phyloP scores from a whole-genome alignment of 2,329 filamentous ascomycete genomes.

The Ceratocystis huliohia region DNA sequence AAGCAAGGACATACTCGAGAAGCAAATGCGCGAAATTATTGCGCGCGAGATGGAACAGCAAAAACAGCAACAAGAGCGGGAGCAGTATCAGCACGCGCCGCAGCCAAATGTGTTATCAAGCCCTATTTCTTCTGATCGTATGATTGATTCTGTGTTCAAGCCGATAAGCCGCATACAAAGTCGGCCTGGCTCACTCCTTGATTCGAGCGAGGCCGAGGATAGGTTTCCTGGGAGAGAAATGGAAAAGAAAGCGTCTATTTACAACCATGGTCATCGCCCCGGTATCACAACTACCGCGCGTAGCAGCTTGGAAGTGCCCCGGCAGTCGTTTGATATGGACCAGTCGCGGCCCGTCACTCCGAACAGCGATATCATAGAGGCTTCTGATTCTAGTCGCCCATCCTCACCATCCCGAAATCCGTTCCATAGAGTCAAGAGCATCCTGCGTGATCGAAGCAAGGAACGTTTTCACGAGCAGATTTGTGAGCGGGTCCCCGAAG shows the following conservation, averaged over 20 bases:
- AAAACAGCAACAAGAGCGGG: constrained; percentile 9
- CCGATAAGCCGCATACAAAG: constrained; percentile 27
- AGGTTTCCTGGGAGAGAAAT: constrained; percentile 27
- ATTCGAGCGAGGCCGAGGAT: constrained; percentile 29
- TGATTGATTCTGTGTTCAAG: constrained; percentile 23
- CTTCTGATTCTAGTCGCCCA: constrained; percentile 40
- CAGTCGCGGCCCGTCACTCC: constrained; percentile 10
- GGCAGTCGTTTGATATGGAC: constrained; percentile 15
- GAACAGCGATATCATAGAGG: constrained; percentile 4
- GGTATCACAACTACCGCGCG: not conserved
- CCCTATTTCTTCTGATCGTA: not conserved
- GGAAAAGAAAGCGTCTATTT: constrained; percentile 3
- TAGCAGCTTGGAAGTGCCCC: constrained; percentile 22
- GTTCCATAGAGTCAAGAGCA: constrained; percentile 42
- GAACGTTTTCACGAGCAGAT: constrained; percentile 15
- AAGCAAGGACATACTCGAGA: constrained; percentile 43
- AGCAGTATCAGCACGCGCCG: not conserved
- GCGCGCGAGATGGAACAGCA: constrained; percentile 38
- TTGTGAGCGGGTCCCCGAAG: constrained; percentile 15
- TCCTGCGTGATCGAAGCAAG: constrained; percentile 35
- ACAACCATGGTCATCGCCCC: constrained; percentile 31
- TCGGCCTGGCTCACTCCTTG: constrained; percentile 30
- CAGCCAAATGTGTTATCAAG: not conserved
- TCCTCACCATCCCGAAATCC: constrained; percentile 51
- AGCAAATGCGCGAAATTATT: constrained; percentile 50